Base-by-base conservation (phyloP, 2,329 filamentous ascomycete species). In the Aspergillus caelatus region DNA sequence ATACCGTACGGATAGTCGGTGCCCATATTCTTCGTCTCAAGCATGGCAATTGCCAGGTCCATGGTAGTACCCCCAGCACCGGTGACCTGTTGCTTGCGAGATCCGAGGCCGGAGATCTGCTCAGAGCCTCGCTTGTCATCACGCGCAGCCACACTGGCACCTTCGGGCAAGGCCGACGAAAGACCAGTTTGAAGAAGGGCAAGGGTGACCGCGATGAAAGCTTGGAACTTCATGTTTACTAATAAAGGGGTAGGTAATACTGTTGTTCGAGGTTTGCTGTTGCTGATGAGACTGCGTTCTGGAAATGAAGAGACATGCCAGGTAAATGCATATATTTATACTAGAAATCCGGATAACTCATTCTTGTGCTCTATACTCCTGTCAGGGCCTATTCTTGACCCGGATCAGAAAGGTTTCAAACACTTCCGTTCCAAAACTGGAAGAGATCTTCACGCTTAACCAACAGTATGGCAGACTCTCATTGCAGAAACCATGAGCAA, bases 41-140 rank as follows among this genome's bases (percentile, higher is more conserved):
- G 57, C 71, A 71, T 72, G 14, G 70, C 71, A 61, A 72, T 71
- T 4, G 71, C 69, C 36, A 72, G 28, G 26, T 72, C 70, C 60
- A 62, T 65, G 53, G 71, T 70, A 48, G 61, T 71, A 3, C 67
- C 71, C 32, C 70, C 70, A 2, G 70, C 70, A n/a, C 23, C 23
- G 5, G 62, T n/a, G 3, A 72, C 45, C 2, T 57, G 66, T 50
- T 71, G 65, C 61, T 72, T 72, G 34, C 70, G 70, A 32, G 41
- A 23, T 7, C 70, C 70, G 7, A 72, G 64, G 2, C 66, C 67
- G 26, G 55, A 0, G 30, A 71, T 43, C 11, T 61, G 67, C 14
- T 72, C 57, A 19, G 53, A 66, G n/a, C 70, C 70, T 9, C 70
- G 66, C 32, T 69, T 65, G 26, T 55, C 61, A 36, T 55, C 52